These are phyloP conservation scores for Apiospora kogelbergensis DNA, from an alignment of 2,329 filamentous ascomycete species.

Conservation along the genomic window DNA sequence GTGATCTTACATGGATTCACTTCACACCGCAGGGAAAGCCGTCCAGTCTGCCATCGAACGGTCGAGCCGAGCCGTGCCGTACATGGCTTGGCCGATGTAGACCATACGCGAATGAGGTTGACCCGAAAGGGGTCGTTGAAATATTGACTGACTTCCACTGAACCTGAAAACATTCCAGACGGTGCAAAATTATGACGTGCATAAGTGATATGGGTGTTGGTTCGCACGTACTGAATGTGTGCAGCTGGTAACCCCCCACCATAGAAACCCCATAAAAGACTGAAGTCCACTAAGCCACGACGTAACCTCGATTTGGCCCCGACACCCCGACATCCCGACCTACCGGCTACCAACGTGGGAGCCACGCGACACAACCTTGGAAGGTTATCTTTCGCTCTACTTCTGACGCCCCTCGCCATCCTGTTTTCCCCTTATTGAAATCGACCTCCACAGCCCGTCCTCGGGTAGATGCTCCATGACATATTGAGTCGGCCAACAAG, in stretches of 20 bases:
- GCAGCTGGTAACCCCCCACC: too few species aligned
- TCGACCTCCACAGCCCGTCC: neutral
- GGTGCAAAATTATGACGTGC: too few species aligned
- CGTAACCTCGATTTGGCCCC: neutral
- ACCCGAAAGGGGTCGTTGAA: neutral
- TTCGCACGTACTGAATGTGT: too few species aligned
- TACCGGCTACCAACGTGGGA: neutral
- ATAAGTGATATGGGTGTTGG: too few species aligned
- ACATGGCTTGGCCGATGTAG: neutral
- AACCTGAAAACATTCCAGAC: too few species aligned
- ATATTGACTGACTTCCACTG: neutral
- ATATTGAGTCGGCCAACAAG: neutral
- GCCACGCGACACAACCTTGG: neutral
- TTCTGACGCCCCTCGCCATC: neutral
- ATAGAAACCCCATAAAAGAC: neutral
- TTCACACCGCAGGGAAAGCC: too few species aligned
- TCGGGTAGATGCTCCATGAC: neutral
- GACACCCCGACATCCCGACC: too few species aligned
- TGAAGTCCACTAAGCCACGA: neutral
- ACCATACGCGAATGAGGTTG: neutral
- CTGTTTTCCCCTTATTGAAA: neutral
- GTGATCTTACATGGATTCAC: too few species aligned
- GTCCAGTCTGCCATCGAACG: neutral
- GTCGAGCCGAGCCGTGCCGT: neutral
- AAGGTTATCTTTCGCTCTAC: neutral